Conservation (phyloP, 2,329 filamentous ascomycete genomes). For the Neonectria sp. region DNA sequence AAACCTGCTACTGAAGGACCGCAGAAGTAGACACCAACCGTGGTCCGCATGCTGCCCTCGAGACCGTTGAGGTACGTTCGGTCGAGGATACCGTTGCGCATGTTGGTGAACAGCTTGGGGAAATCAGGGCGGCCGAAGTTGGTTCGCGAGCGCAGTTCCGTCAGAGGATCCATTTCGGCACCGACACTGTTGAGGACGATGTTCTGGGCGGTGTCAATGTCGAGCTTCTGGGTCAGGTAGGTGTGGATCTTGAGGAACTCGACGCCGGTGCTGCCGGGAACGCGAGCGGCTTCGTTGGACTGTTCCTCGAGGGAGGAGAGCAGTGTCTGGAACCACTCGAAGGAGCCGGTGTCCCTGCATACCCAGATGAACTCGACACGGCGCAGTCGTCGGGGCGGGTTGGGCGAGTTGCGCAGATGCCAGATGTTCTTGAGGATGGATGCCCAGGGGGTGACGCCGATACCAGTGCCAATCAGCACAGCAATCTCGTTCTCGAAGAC, state of each 20-base stretch:
- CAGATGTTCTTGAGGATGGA: constrained; percentile 97
- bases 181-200: constrained; percentile 98
- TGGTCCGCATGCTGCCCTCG: constrained; percentile 82
- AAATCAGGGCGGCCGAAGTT: constrained; percentile 98
- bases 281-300: constrained; percentile 77
- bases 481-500: constrained; percentile 96
- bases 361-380: constrained; percentile 99
- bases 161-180: constrained; percentile 88
- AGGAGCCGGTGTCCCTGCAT: constrained; percentile 94
- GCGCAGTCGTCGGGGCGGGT: constrained; percentile 89
- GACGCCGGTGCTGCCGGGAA: constrained; percentile 76
- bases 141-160: constrained; percentile 89
- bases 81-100: constrained; percentile 90
- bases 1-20: constrained; percentile 82
- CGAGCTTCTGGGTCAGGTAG: constrained; percentile 94
- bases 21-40: constrained; percentile 98
- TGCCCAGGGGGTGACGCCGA: constrained; percentile 90
- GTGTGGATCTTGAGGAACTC: constrained; percentile 99
- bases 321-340: constrained; percentile 98
- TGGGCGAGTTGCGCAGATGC: constrained; percentile 91
- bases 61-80: constrained; percentile 88
- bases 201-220: constrained; percentile 93
- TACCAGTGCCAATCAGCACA: constrained; percentile 88
- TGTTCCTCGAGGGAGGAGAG: constrained; percentile 92
- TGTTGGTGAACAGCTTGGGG: constrained; percentile 80